Percentiles rank a stretch among this genome's conserved stretches.
phyloP scores from a whole-genome alignment of 169 alveolate species.

The Cryptosporidium parvum region DNA sequence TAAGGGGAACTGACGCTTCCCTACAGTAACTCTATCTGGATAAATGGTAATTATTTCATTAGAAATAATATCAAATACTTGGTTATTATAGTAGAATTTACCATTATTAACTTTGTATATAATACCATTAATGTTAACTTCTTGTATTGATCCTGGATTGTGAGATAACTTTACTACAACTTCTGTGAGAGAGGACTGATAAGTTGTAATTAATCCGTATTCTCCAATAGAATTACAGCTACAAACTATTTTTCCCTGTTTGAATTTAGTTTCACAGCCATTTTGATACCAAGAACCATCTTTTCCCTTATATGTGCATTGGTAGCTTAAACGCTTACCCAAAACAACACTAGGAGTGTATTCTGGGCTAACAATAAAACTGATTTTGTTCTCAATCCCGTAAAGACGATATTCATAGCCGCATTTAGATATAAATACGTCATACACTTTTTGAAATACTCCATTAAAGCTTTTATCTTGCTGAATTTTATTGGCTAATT shows the following conservation, averaged over 20 bases:
- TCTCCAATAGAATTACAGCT: slow-evolving; percentile 53
- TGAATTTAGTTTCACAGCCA: slow-evolving; percentile 9
- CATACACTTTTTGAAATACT: slow-evolving; percentile 4
- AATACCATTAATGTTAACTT: slow-evolving; percentile 18
- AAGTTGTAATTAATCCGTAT: slow-evolving; percentile 15
- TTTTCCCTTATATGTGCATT: slow-evolving; percentile 23
- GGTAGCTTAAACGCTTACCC: slow-evolving; percentile 12
- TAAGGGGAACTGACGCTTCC: slow-evolving; percentile 3
- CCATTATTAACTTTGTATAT: slow-evolving; percentile 44
- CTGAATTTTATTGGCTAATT: slow-evolving; percentile 10
- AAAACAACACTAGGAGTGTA: slow-evolving; percentile 48
- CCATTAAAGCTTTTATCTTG: not conserved
- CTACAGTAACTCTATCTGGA: not conserved
- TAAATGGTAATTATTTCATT: slow-evolving; percentile 13
- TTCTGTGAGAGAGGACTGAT: slow-evolving; percentile 30
- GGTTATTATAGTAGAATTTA: slow-evolving; percentile 49
- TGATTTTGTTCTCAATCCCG: not conserved
- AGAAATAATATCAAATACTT: slow-evolving; percentile 27
- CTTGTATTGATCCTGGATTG: slow-evolving; percentile 74
- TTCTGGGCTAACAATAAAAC: slow-evolving; percentile 27
- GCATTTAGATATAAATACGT: slow-evolving; percentile 43
- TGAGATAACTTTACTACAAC: slow-evolving; percentile 41
- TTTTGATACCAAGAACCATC: slow-evolving; percentile 22
- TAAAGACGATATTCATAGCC: slow-evolving; percentile 54
- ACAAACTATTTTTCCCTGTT: slow-evolving; percentile 24